These are phyloP conservation scores for Penicillium capsulatum DNA, from an alignment of 2,329 filamentous ascomycete species.

Conservation along the genomic window DNA sequence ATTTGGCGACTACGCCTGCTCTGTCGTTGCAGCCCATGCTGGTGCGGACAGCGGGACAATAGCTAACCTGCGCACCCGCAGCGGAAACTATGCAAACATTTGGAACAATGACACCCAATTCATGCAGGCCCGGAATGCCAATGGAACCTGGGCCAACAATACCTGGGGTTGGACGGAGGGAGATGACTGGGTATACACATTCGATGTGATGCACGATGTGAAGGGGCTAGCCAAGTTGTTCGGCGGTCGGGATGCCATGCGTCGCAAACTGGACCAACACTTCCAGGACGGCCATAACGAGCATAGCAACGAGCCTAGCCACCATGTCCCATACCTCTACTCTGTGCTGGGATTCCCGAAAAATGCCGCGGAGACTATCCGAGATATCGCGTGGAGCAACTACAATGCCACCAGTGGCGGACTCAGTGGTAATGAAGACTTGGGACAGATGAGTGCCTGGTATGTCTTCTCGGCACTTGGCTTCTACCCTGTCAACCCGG, in stretches of 20 bases:
- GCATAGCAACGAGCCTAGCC: slow-evolving; percentile 48
- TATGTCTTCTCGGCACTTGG: slow-evolving; percentile 48
- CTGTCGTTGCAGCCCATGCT: slow-evolving; percentile 39
- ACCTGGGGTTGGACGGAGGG: slow-evolving; percentile 50
- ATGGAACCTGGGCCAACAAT: slow-evolving; percentile 44
- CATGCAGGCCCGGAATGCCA: slow-evolving; percentile 48
- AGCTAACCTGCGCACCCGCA: slow-evolving; percentile 32
- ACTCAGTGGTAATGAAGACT: slow-evolving; percentile 47
- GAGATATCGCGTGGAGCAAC: slow-evolving; percentile 38
- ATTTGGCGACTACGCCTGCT: slow-evolving; percentile 45
- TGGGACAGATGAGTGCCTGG: slow-evolving; percentile 51
- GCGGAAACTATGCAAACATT: slow-evolving; percentile 41
- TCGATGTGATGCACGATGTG: slow-evolving; percentile 48
- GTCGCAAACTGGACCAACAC: slow-evolving; percentile 43
- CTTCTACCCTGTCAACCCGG: slow-evolving; percentile 48
- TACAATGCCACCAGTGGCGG: slow-evolving; percentile 48
- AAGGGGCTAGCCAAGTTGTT: slow-evolving; percentile 43
- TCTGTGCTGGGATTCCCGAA: slow-evolving; percentile 42
- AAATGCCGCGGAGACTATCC: slow-evolving; percentile 38
- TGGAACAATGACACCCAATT: slow-evolving; percentile 46
- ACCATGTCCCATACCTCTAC: slow-evolving; percentile 49
- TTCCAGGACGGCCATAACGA: slow-evolving; percentile 47
- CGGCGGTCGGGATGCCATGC: slow-evolving; percentile 36
- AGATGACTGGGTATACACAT: slow-evolving; percentile 51
- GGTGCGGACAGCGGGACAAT: slow-evolving; percentile 35